phyloP scores from a whole-genome alignment of 352 stramenopile species.

The Phytopythium sindhum region DNA sequence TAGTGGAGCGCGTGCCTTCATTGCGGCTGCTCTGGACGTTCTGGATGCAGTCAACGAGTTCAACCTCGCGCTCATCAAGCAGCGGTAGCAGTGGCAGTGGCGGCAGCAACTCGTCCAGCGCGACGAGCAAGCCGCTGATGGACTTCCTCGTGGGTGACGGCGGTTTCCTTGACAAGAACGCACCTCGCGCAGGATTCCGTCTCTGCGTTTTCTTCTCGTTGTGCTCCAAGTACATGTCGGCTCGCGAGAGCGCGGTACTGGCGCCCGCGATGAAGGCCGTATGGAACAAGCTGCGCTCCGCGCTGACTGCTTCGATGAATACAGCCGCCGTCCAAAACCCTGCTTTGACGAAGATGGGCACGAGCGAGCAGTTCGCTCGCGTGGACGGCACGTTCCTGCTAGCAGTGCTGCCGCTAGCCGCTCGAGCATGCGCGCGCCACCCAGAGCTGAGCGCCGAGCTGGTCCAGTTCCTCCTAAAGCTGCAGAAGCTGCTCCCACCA shows the following conservation, averaged over 20 bases:
- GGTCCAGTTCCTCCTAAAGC: slow-evolving; percentile 62
- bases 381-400: slow-evolving; percentile 33
- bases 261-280: slow-evolving; percentile 53
- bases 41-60: slow-evolving; percentile 33
- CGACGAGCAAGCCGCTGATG: slow-evolving; percentile 35
- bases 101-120: slow-evolving; percentile 1
- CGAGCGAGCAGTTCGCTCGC: slow-evolving; percentile 4
- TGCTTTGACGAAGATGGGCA: background rate
- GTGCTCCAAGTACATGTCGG: slow-evolving; percentile 37
- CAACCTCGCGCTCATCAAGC: background rate
- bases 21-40: slow-evolving; percentile 51
- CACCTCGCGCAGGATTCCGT: slow-evolving; percentile 51
- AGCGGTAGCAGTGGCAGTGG: slow-evolving; percentile 4
- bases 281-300: slow-evolving; percentile 45
- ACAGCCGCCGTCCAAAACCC: background rate
- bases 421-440: slow-evolving; percentile 42
- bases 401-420: slow-evolving; percentile 43
- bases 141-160: slow-evolving; percentile 45
- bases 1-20: slow-evolving; percentile 31
- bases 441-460: slow-evolving; percentile 54
- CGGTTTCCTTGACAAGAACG: slow-evolving; percentile 35
- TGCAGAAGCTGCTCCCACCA: slow-evolving; percentile 50
- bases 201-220: slow-evolving; percentile 49
- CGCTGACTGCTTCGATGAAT: slow-evolving; percentile 16
- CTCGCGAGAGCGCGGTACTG: slow-evolving; percentile 34